A percentile compares a stretch with the other conserved stretches of the same genome.
phyloP scores from a whole-genome alignment of 345 rosid genomes.

The Linum lewisii region DNA sequence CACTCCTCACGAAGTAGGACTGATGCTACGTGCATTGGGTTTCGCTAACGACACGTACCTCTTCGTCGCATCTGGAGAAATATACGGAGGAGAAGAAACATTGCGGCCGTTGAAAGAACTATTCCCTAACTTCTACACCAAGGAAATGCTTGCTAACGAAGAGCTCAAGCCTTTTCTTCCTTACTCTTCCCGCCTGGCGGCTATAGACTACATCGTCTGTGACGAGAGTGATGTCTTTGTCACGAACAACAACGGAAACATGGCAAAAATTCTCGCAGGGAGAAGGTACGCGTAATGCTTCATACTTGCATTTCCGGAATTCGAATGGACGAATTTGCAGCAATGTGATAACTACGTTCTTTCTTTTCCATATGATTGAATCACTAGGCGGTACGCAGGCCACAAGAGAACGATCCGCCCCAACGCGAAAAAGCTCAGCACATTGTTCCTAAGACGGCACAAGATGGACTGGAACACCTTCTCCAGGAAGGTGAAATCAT shows the following conservation, averaged over 20 bases:
- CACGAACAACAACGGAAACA: conserved; percentile 94
- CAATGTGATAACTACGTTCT: neutral
- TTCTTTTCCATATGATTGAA: neutral
- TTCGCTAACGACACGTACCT: conserved; percentile 75
- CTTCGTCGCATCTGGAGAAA: conserved; percentile 96
- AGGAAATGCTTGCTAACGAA: conserved; percentile 77
- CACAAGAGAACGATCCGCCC: conserved; percentile 96
- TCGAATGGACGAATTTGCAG: neutral
- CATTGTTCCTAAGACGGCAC: conserved; percentile 55
- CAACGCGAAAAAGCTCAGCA: conserved; percentile 79
- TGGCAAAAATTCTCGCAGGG: conserved; percentile 99
- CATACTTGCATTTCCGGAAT: too few species aligned
- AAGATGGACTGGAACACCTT: conserved; percentile 76
- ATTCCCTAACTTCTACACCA: conserved; percentile 90
- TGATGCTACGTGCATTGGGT: conserved; percentile 94
- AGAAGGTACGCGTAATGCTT: too few species aligned
- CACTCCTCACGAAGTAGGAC: conserved; percentile 91
- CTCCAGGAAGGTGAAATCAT: conserved; percentile 69
- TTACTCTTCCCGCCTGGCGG: conserved; percentile 88
- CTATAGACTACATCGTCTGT: conserved; percentile 81
- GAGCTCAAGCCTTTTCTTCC: conserved; percentile 69
- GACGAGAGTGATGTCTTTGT: conserved; percentile 94
- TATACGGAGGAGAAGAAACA: conserved; percentile 94
- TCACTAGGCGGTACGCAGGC: conserved; percentile 76
- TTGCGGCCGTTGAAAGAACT: conserved; percentile 72